These are phyloP conservation scores for Crithidia thermophila DNA, from an alignment of 208 protist genomes.

Conservation along the genomic window DNA sequence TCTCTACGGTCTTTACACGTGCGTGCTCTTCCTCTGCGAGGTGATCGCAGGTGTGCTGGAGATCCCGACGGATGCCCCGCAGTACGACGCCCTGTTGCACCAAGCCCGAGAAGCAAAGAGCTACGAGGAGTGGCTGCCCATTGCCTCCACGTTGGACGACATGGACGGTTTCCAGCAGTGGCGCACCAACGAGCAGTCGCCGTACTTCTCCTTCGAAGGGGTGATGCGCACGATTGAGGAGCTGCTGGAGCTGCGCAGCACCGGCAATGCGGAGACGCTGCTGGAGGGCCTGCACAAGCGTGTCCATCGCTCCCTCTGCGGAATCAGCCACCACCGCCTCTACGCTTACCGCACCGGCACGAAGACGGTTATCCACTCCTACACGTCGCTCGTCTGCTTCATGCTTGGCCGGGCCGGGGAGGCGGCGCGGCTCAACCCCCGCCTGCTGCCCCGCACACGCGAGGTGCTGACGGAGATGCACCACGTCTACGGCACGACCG, in stretches of 20 bases:
- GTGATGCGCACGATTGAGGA: conserved; percentile 45
- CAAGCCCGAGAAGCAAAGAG: conserved; percentile 22
- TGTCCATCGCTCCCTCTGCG: conserved; percentile 58
- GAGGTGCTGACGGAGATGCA: conserved; percentile 40
- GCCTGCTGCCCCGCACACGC: conserved; percentile 28
- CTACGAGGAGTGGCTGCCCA: conserved; percentile 54
- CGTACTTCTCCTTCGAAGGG: conserved; percentile 51
- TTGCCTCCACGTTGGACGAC: conserved; percentile 53
- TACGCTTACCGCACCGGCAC: conserved; percentile 70
- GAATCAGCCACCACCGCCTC: conserved; percentile 54
- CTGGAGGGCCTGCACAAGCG: conserved; percentile 40
- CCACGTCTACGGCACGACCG: conserved; percentile 55
- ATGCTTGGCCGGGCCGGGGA: conserved; percentile 31
- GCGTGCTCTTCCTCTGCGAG: conserved; percentile 35
- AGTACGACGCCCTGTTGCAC: conserved; percentile 30
- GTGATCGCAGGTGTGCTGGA: conserved; percentile 48
- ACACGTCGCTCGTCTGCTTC: conserved; percentile 56
- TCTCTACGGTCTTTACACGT: conserved; percentile 28
- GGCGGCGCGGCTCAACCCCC: conserved; percentile 12
- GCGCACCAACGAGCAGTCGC: conserved; percentile 38
- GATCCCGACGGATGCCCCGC: conserved; percentile 40
- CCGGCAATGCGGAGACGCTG: conserved; percentile 34
- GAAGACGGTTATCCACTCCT: conserved; percentile 74
- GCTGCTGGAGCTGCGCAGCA: conserved; percentile 44
- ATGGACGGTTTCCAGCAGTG: conserved; percentile 59